phyloP scores from a whole-genome alignment of 805 yeast genomes.

The Tetrapisispora namnaoensis region DNA sequence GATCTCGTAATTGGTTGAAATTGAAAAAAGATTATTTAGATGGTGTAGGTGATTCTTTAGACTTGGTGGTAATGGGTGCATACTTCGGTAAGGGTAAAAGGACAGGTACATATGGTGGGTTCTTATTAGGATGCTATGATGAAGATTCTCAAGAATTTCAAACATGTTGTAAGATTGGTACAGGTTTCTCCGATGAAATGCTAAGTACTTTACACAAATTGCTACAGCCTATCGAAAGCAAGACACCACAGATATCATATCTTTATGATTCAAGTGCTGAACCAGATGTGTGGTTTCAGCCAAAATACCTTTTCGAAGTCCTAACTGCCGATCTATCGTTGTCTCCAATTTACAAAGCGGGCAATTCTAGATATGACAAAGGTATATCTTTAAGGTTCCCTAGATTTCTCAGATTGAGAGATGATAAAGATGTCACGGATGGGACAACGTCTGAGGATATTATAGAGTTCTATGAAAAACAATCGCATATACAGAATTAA shows the following conservation, averaged over 20 bases:
- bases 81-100: slow-evolving; percentile 90
- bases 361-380: slow-evolving; percentile 56
- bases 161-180: slow-evolving; percentile 93
- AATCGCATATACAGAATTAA: slow-evolving; percentile 33
- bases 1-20: slow-evolving; percentile 93
- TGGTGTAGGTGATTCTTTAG: slow-evolving; percentile 94
- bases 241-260: slow-evolving; percentile 55
- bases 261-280: slow-evolving; percentile 61
- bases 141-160: slow-evolving; percentile 88
- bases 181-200: slow-evolving; percentile 88
- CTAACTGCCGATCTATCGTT: slow-evolving; percentile 83
- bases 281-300: slow-evolving; percentile 95
- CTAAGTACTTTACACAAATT: slow-evolving; percentile 49
- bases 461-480: slow-evolving; percentile 72
- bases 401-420: slow-evolving; percentile 71
- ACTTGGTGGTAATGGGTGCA: slow-evolving; percentile 88
- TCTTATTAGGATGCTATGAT: slow-evolving; percentile 81
- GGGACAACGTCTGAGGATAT: slow-evolving; percentile 81
- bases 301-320: slow-evolving; percentile 74
- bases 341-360: slow-evolving; percentile 86
- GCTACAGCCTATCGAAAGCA: slow-evolving; percentile 58
- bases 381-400: slow-evolving; percentile 89
- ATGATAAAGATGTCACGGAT: slow-evolving; percentile 77
- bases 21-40: slow-evolving; percentile 88
- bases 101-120: slow-evolving; percentile 93